Evolutionary conservation across 139 green algal species (phyloP), one percentile per base, ranked within the genome.

Genomic region (Coccomyxa sp.): DNA sequence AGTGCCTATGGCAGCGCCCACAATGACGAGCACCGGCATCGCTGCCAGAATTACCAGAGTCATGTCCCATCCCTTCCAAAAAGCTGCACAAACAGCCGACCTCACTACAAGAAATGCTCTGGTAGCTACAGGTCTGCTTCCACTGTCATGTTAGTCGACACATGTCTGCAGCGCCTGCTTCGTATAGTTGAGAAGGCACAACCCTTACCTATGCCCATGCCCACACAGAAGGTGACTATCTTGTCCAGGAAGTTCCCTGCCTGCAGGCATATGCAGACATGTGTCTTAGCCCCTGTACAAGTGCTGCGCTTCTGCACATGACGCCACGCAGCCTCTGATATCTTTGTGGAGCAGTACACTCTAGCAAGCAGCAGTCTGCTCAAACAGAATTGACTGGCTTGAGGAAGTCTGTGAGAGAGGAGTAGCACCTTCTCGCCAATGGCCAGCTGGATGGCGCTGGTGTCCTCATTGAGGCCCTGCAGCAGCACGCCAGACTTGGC

Each of bases 21-120:
- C 73, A 3, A 82, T 73, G 0, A 84, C 91, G 37, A 94, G 75
- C 24, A 96, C 64, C 0, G 93, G 93, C 37, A 89, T 71, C 8
- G 82, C 50, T 3, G 90, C 87, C 29, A 95, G 73, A 76, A 95
- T 87, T 29, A 97, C 94, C 22, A 97, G 85, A 18, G 94, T 93
- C 84, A 98, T 90, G 72, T 91, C 81, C 93, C 87, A 93, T 38
- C 82, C 83, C 29, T 87, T 86, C 16, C 83, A 79, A 73, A 96
- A 91, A 34, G 88, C 88, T 81, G 76, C 80, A 68, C 10, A 16
- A 10, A 41, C 16, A 41, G 5, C 14, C 34, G 44, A 74, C 34
- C 33, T 34, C 8, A 50, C 1, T 12, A 34, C 18, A 34, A 12
- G 18, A 27, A 37, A 34, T 71, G 22, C 64, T 36, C 33, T 71